A percentile compares a stretch with the other conserved stretches of the same genome.
Evolutionary conservation across 331 rosid genomes (phyloP).

Genomic region (Dryas integrifolia): DNA sequence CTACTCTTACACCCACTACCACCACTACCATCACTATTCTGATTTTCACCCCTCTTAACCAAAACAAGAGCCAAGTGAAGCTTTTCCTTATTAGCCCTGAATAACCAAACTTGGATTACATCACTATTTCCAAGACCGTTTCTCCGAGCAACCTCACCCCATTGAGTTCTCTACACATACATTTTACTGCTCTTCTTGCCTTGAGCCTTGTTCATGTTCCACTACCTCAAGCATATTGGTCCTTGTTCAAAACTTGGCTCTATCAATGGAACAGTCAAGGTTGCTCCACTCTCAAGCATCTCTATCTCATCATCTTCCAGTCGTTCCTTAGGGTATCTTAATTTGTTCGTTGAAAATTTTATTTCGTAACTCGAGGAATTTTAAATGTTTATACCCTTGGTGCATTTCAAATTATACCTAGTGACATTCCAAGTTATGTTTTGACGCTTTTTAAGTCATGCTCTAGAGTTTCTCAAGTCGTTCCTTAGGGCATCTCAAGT

Average conservation of each 20-base stretch:
- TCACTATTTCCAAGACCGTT: not conserved
- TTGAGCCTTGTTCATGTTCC: not conserved
- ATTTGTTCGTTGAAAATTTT: too few relatives aligned
- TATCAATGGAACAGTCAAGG: not conserved
- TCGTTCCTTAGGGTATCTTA: too few relatives aligned
- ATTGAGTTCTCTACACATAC: not conserved
- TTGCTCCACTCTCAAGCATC: not conserved
- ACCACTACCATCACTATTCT: not conserved
- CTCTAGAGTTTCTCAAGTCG: too few relatives aligned
- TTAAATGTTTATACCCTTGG: too few relatives aligned
- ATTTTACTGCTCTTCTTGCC: not conserved
- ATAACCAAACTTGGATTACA: constrained; percentile 4
- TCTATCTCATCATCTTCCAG: not conserved
- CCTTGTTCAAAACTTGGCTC: not conserved
- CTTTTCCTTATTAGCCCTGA: not conserved
- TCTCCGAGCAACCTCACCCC: not conserved
- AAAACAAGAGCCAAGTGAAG: constrained; percentile 7
- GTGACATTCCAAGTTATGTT: too few relatives aligned
- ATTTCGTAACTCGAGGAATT: too few relatives aligned
- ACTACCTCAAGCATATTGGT: not conserved
- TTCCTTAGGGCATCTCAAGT: too few relatives aligned
- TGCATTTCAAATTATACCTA: too few relatives aligned
- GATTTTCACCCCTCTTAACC: not conserved
- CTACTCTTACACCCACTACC: not conserved
- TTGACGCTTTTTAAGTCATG: too few relatives aligned